Base-by-base conservation (phyloP, 371 early-diverging fungal species). In the Circinella minor region DNA sequence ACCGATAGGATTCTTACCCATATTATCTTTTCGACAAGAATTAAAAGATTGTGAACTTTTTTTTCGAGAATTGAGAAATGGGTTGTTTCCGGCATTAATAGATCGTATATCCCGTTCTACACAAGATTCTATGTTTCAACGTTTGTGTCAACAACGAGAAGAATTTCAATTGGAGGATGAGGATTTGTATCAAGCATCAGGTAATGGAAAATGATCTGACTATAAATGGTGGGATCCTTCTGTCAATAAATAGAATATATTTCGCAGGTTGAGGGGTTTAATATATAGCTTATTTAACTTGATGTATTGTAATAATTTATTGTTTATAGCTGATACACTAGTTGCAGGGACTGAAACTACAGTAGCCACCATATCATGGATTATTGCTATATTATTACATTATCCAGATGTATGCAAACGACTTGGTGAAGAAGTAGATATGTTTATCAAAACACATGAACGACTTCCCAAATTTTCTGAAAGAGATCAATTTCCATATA, bases 391-490 rank as follows among this genome's bases (percentile, higher is more conserved):
- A 10, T 46, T 70, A 11, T 38, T 59, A 27, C 36, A 70, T 54
- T 47, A 73, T 34, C 67, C 70, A 11, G 66, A 70, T 20, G 63
- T 68, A 14, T 55, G 59, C 36, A 67, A 63, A 27, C 57, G 34
- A 20, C 34, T 67, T 10, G 17, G 20, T 20, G 13, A 39, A 27
- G 69, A 73, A 37, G 39, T 68, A 17, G 65, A 64, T n/a, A 47
- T 11, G 8, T 66, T 65, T 43, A 43, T 60, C 17, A 38, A 18
- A 10, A 37, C 39, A 36, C 46, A 66, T 20, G 27, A 49, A 14
- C 69, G 71, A 69, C n/a, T 75, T 70, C 57, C 73, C 48, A n/a
- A 27, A 43, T 63, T 63, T 49, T 20, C 48, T 14, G 64, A 48
- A 13, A 36, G 64, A 11, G 4, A 15, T 7, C 64, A 49, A 36